Evolutionary conservation across 805 yeast genomes (phyloP), one percentile per base, ranked within the genome.

Genomic region (Starmera pachycereana): DNA sequence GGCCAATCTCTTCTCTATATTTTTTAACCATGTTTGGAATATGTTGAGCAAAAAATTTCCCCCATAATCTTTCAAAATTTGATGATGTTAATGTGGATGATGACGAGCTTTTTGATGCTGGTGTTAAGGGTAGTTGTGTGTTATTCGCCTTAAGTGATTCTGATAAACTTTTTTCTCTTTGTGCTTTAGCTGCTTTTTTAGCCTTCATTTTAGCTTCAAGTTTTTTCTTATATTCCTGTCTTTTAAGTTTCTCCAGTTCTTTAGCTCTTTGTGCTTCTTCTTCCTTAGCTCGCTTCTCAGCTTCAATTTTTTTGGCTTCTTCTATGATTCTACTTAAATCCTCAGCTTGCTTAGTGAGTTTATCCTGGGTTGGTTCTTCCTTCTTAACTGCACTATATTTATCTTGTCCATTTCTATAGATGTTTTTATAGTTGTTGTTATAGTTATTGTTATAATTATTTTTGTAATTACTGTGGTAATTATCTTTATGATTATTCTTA

Each of bases 11-110:
- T 3, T 66, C 55, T 47, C 76, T 81, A 57, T 81, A 76, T 48
- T 74, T 75, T 47, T 78, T 77, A 40, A 89, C 67, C 53, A 83
- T 59, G 51, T 88, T 87, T 9, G 97, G 97, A 10, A 90, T 83
- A 49, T 75, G 67, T 12, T 69, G 61, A 2, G 96, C 97, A 55
- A 90, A 76, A 37, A 57, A 57, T 27, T 49, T 56, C 33, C 54
- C 54, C 72, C 72, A 68, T 32, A 53, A 50, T 41, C 50, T 55
- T 37, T 55, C 60, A 34, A 54, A 31, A 37, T 46, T 45, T 32
- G 36, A 35, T 13, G 39, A 31, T 30, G 6, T 37, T n/a, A 42
- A 30, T 12, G 38, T 12, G 12, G 40, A n/a, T 16, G 13, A 7
- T 29, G 33, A 27, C 9, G 28, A 29, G 10, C 14, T n/a, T n/a